Conservation (phyloP, 2,329 filamentous ascomycete species). For the Fusarium sarcochroum region DNA sequence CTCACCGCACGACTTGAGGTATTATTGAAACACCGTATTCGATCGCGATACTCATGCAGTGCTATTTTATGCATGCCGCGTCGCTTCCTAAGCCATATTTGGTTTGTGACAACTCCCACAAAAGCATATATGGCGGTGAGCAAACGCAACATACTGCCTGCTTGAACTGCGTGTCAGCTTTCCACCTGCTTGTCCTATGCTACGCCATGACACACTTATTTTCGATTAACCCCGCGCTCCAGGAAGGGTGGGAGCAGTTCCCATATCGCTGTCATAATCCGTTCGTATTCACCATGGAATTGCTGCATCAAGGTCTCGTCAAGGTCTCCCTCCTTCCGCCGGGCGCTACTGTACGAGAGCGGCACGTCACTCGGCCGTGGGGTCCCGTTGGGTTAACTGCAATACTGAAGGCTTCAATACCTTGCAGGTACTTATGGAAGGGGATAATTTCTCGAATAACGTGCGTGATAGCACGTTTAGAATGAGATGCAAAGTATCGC, state of each 20-base stretch:
- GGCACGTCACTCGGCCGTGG: constrained; percentile 44
- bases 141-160: constrained; percentile 21
- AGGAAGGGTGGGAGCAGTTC: constrained; percentile 2
- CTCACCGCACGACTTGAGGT: constrained; percentile 5
- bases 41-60: neutral
- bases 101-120: constrained; percentile 3
- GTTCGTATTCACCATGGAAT: neutral
- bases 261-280: neutral
- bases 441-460: too few relatives aligned
- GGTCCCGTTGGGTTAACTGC: constrained; percentile 32
- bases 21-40: neutral
- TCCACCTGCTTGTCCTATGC: neutral
- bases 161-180: constrained; percentile 12
- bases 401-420: constrained; percentile 16
- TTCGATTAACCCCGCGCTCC: constrained; percentile 14
- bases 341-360: constrained; percentile 44
- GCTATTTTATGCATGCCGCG: constrained; percentile 8
- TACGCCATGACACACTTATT: constrained; percentile 1
- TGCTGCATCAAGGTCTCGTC: constrained; percentile 4
- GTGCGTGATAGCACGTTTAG: neutral
- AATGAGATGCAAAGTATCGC: constrained; percentile 6
- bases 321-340: constrained; percentile 34
- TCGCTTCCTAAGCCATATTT: constrained; percentile 10
- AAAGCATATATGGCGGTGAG: constrained; percentile 28
- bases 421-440: neutral